Evolutionary conservation across 2,329 filamentous ascomycete species (phyloP).

Genomic region (Leptographium flavum): DNA sequence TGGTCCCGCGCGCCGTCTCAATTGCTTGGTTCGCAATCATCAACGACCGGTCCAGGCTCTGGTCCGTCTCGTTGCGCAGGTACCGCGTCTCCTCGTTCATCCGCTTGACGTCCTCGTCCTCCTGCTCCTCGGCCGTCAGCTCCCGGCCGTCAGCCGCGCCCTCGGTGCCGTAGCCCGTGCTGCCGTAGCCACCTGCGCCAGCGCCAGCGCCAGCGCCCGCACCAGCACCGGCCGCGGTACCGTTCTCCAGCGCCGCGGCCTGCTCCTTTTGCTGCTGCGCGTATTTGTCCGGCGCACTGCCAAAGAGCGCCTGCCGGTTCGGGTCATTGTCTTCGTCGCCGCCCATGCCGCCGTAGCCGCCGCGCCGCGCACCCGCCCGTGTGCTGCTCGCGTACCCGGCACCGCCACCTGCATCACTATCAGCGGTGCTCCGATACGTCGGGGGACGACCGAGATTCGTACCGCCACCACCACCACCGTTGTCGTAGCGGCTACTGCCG

Average conservation of each 20-base stretch:
- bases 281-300: slow-evolving; percentile 34
- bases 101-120: slow-evolving; percentile 55
- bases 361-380: slow-evolving; percentile 23
- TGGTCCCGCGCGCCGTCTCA: slow-evolving; percentile 55
- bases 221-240: background rate
- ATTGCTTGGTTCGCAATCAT: slow-evolving; percentile 54
- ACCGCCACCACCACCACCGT: slow-evolving; percentile 14
- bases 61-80: slow-evolving; percentile 53
- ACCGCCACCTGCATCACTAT: slow-evolving; percentile 5
- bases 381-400: slow-evolving; percentile 15
- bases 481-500: slow-evolving; percentile 37
- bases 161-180: background rate
- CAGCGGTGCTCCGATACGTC: slow-evolving; percentile 10
- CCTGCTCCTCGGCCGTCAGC: slow-evolving; percentile 68
- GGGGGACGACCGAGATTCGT: slow-evolving; percentile 7
- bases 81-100: slow-evolving; percentile 62
- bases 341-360: slow-evolving; percentile 48
- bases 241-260: slow-evolving; percentile 37
- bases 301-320: slow-evolving; percentile 50
- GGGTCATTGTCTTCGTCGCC: slow-evolving; percentile 30
- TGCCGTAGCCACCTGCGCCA: background rate
- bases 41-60: slow-evolving; percentile 50
- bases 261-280: slow-evolving; percentile 27
- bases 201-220: background rate
- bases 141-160: slow-evolving; percentile 44